Percentiles rank a stretch among this genome's conserved stretches.
phyloP scores from a whole-genome alignment of 1,284 basidiomycete species.

The Xerocomus amazonicus region DNA sequence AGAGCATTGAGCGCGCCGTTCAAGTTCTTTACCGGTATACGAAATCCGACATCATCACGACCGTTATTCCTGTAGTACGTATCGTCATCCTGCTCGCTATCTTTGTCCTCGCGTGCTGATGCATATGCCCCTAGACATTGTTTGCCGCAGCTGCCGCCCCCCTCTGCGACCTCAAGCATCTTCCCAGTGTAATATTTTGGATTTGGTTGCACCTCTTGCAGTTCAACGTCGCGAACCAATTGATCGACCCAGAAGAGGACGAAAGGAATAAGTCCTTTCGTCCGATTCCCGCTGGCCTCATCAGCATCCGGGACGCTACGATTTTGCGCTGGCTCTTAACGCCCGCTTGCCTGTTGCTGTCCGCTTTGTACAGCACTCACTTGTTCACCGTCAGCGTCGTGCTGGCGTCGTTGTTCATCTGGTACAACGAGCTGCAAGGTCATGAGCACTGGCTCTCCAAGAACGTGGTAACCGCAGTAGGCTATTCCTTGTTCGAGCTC shows the following conservation, averaged over 20 bases:
- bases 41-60: slow-evolving; percentile 40
- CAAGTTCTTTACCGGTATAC: slow-evolving; percentile 36
- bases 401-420: slow-evolving; percentile 28
- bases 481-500: slow-evolving; percentile 33
- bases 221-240: slow-evolving; percentile 45
- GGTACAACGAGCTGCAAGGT: slow-evolving; percentile 37
- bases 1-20: slow-evolving; percentile 5
- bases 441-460: slow-evolving; percentile 35
- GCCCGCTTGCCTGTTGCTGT: slow-evolving; percentile 34
- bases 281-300: slow-evolving; percentile 40
- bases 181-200: slow-evolving; percentile 38
- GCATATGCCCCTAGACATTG: slow-evolving; percentile 28
- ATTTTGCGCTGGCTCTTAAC: slow-evolving; percentile 38
- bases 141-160: slow-evolving; percentile 38
- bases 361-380: slow-evolving; percentile 32
- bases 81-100: neutral
- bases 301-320: slow-evolving; percentile 33
- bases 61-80: slow-evolving; percentile 39
- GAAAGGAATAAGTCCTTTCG: slow-evolving; percentile 39
- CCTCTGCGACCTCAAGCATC: slow-evolving; percentile 17
- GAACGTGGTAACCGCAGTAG: slow-evolving; percentile 32
- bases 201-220: slow-evolving; percentile 45
- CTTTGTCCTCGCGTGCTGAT: slow-evolving; percentile 1
- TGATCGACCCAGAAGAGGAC: slow-evolving; percentile 39
- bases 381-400: slow-evolving; percentile 34